phyloP scores from a whole-genome alignment of 148 eudicot genomes.

The Nyssa sinensis region DNA sequence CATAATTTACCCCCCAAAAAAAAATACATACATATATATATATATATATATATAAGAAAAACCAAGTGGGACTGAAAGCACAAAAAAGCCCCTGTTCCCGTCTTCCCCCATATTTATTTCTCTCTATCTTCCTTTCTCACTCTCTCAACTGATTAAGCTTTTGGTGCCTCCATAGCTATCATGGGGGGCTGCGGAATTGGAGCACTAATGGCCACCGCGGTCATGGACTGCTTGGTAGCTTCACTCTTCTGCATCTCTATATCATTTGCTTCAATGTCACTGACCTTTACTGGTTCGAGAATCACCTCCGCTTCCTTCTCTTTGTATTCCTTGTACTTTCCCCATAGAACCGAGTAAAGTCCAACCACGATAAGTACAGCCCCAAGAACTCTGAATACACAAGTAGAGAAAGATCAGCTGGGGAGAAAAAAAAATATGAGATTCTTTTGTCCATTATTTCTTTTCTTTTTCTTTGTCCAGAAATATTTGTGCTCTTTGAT shows the following conservation, averaged over 20 bases:
- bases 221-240: slow-evolving; percentile 10
- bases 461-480: too few species aligned
- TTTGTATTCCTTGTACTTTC: slow-evolving; percentile 74
- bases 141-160: background rate
- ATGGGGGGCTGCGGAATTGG: slow-evolving; percentile 40
- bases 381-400: slow-evolving; percentile 54
- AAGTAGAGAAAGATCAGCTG: slow-evolving; percentile 19
- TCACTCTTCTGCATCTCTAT: slow-evolving; percentile 30
- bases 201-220: slow-evolving; percentile 34
- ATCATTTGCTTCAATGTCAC: slow-evolving; percentile 36
- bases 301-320: slow-evolving; percentile 48
- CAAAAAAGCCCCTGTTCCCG: slow-evolving; percentile 14
- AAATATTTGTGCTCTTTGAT: too few species aligned
- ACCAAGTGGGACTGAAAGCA: slow-evolving; percentile 14
- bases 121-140: background rate
- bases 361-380: slow-evolving; percentile 68
- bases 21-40: background rate
- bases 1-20: background rate
- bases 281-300: slow-evolving; percentile 43
- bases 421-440: too few species aligned
- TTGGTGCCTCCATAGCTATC: slow-evolving; percentile 41
- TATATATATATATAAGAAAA: too few species aligned
- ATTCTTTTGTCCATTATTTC: too few species aligned
- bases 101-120: background rate
- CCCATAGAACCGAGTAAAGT: slow-evolving; percentile 86